Evolutionary conservation across 2,329 filamentous ascomycete genomes (phyloP), one percentile per base, ranked within the genome.

Genomic region (Exophiala dermatitidis): DNA sequence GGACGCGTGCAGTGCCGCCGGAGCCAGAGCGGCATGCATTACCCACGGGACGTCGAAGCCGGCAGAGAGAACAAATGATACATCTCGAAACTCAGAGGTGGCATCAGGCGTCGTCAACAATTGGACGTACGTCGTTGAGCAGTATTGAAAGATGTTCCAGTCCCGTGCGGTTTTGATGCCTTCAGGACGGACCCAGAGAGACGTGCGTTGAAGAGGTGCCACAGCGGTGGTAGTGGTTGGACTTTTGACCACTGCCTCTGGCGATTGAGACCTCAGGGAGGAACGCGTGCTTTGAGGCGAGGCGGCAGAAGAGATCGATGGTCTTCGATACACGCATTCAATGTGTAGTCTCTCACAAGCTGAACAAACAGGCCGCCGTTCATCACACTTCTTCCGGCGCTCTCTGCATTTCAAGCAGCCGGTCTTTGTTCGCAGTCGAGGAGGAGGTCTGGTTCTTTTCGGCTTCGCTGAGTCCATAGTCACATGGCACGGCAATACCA

Each of bases 341-440:
- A 56, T 44, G 36, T 52, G 30, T 9, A 54, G 48, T 32, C 47
- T 52, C 36, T 41, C 32, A 46, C 54, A 62, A 32, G 54, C 46
- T 32, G 49, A 70, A 34, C 66, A 68, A 52, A 53, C 65, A 5
- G 66, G 65, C 56, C 62, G 62, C 31, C 59, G 62, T 26, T 62
- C 65, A 54, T 61, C 62, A 32, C 65, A 65, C 38, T 53, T 67
- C 10, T 65, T 66, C 5, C 56, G 53, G 19, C 58, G 42, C 28
- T 50, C 49, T 26, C 52, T 32, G 43, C 52, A 55, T 10, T 48
- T 60, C 32, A 43, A 43, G 48, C 58, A 60, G 10, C 58, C 58
- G 9, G 58, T 60, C 43, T 58, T 60, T 28, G 56, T 58, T 26
- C 58, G 47, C 26, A 59, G 32, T 41, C 51, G 55, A 32, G 57